Evolutionary conservation across 2,329 filamentous ascomycete genomes (phyloP).

Genomic region (Penicillium capsulatum): DNA sequence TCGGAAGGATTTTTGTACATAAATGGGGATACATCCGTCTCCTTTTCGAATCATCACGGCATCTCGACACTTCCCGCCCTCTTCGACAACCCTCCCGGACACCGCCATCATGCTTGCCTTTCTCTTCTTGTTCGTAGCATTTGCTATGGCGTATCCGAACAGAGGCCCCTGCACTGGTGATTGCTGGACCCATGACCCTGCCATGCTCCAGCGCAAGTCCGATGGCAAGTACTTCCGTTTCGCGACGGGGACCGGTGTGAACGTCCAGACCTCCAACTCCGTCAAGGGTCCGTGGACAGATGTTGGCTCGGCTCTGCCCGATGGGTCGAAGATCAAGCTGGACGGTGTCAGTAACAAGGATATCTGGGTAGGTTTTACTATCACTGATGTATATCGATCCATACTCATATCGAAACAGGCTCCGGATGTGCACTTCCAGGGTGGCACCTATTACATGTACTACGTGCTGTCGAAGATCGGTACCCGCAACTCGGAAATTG

Average conservation of each 20-base stretch:
- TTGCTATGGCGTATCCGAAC: slow-evolving; percentile 28
- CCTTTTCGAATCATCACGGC: not conserved
- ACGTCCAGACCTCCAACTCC: slow-evolving; percentile 44
- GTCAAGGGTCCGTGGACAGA: slow-evolving; percentile 51
- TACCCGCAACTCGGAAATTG: slow-evolving; percentile 58
- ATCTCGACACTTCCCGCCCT: slow-evolving; percentile 1
- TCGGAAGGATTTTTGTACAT: slow-evolving; percentile 9
- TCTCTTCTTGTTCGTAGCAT: slow-evolving; percentile 21
- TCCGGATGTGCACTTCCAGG: slow-evolving; percentile 58
- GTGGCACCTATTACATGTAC: slow-evolving; percentile 59
- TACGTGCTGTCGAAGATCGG: slow-evolving; percentile 62
- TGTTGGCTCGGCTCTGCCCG: slow-evolving; percentile 45
- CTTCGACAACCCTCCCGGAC: slow-evolving; percentile 1
- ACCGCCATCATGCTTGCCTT: slow-evolving; percentile 20
- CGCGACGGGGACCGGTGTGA: slow-evolving; percentile 49
- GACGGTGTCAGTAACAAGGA: slow-evolving; percentile 38
- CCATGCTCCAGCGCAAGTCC: slow-evolving; percentile 45
- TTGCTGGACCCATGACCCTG: slow-evolving; percentile 47
- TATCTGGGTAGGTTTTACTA: slow-evolving; percentile 48
- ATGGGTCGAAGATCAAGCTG: slow-evolving; percentile 43
- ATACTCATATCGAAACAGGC: slow-evolving; percentile 45
- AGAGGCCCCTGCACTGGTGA: slow-evolving; percentile 31
- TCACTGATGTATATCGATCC: not conserved
- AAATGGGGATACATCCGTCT: slow-evolving; percentile 11
- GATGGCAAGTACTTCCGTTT: slow-evolving; percentile 55